These are phyloP conservation scores for Cinnamomum chago DNA, from an alignment of 164 flowering plant species.

Conservation along the genomic window DNA sequence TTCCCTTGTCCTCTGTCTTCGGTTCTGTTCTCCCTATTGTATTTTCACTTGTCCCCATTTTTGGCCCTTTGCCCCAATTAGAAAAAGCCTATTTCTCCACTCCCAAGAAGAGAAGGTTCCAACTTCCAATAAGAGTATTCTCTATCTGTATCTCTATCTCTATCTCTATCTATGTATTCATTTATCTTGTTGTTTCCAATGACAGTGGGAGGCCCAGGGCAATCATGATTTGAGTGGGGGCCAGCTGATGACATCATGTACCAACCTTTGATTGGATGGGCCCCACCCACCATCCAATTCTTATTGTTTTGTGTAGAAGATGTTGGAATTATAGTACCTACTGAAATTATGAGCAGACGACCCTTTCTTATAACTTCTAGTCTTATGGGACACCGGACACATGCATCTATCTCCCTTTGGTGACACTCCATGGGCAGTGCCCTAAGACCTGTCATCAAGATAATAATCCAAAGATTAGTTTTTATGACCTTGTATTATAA, in stretches of 20 bases:
- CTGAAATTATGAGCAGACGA: not conserved
- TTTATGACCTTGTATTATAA: conserved; percentile 1
- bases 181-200: too few relatives aligned
- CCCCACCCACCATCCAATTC: not conserved
- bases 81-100: too few relatives aligned
- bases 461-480: conserved; percentile 4
- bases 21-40: too few relatives aligned
- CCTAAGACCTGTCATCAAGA: not conserved
- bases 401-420: conserved; percentile 11
- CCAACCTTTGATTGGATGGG: conserved; percentile 2
- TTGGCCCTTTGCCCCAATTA: too few relatives aligned
- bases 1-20: too few relatives aligned
- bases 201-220: not conserved
- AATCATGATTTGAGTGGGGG: conserved; percentile 1
- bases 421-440: not conserved
- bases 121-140: too few relatives aligned
- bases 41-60: too few relatives aligned
- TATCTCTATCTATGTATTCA: too few relatives aligned
- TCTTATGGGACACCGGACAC: conserved; percentile 2
- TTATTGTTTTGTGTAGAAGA: conserved; percentile 4
- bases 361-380: not conserved
- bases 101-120: too few relatives aligned
- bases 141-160: too few relatives aligned
- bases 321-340: not conserved
- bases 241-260: not conserved